phyloP scores from a whole-genome alignment of 495 filamentous ascomycete species.

The Hypoxylon lienhwacheense region DNA sequence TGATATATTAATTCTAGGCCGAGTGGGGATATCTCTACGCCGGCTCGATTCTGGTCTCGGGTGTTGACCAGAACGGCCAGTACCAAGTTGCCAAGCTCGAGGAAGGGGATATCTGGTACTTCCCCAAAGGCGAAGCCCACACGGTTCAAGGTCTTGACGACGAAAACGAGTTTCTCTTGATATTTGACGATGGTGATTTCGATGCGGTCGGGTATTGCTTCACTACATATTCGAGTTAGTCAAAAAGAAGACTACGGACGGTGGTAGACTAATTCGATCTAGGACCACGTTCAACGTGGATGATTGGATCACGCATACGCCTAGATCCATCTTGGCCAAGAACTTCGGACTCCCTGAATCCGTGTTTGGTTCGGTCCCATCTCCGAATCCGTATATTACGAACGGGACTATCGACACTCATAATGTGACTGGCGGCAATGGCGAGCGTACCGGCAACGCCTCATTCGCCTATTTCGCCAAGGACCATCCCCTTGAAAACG shows the following conservation, averaged over 20 bases:
- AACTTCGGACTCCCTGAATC: constrained; percentile 62
- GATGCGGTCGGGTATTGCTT: constrained; percentile 45
- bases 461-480: constrained; percentile 61
- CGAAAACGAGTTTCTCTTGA: constrained; percentile 66
- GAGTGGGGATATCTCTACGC: constrained; percentile 67
- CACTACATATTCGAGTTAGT: not conserved
- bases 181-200: constrained; percentile 65
- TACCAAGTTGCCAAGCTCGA: constrained; percentile 58
- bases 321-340: constrained; percentile 61
- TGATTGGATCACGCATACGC: constrained; percentile 67
- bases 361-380: constrained; percentile 60
- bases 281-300: constrained; percentile 65
- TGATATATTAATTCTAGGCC: constrained; percentile 45
- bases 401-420: constrained; percentile 55
- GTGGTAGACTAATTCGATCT: not conserved
- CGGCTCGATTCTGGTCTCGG: constrained; percentile 59
- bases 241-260: not conserved
- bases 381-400: constrained; percentile 62
- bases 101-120: constrained; percentile 68
- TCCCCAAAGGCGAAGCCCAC: constrained; percentile 65
- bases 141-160: constrained; percentile 61
- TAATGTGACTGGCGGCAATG: constrained; percentile 51
- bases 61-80: constrained; percentile 61
- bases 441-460: constrained; percentile 54
- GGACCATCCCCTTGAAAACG: constrained; percentile 53